Evolutionary conservation across 805 yeast species (phyloP).

Genomic region (Yarrowia yakushimensis): DNA sequence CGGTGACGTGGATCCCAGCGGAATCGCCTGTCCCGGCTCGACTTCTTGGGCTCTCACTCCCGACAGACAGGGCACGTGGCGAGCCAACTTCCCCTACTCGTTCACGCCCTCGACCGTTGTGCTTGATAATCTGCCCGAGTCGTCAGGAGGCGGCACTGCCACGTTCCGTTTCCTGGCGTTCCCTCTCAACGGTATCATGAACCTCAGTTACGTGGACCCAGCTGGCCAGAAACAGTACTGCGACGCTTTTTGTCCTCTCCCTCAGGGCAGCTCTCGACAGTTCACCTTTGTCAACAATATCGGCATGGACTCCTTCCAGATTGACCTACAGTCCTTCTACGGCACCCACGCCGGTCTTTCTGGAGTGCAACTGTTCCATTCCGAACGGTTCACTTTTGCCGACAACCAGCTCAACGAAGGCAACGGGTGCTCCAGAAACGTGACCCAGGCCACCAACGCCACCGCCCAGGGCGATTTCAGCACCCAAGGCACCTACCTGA

Average conservation of each 20-base stretch:
- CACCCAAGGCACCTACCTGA: conserved; percentile 32
- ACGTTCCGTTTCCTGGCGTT: conserved; percentile 68
- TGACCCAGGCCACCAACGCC: neutral
- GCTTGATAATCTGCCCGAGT: conserved; percentile 57
- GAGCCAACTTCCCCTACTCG: conserved; percentile 53
- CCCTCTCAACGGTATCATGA: conserved; percentile 89
- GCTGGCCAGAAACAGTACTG: conserved; percentile 59
- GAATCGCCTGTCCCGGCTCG: conserved; percentile 56
- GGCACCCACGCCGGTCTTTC: conserved; percentile 66
- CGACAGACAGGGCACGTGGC: conserved; percentile 60
- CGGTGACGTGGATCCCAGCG: conserved; percentile 29
- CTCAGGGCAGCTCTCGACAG: conserved; percentile 54
- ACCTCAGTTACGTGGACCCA: conserved; percentile 71
- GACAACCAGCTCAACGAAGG: conserved; percentile 13
- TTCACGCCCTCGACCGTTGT: conserved; percentile 69
- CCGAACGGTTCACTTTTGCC: conserved; percentile 31
- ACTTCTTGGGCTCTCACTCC: conserved; percentile 52
- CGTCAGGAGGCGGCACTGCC: conserved; percentile 47
- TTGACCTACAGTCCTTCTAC: conserved; percentile 63
- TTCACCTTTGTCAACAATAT: conserved; percentile 74
- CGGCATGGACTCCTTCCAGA: conserved; percentile 55
- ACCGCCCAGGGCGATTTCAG: neutral
- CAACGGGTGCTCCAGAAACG: conserved; percentile 6
- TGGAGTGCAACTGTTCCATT: conserved; percentile 70
- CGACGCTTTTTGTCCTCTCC: conserved; percentile 86